Conservation (phyloP, 2,329 filamentous ascomycete species). For the Penicillium sp. region DNA sequence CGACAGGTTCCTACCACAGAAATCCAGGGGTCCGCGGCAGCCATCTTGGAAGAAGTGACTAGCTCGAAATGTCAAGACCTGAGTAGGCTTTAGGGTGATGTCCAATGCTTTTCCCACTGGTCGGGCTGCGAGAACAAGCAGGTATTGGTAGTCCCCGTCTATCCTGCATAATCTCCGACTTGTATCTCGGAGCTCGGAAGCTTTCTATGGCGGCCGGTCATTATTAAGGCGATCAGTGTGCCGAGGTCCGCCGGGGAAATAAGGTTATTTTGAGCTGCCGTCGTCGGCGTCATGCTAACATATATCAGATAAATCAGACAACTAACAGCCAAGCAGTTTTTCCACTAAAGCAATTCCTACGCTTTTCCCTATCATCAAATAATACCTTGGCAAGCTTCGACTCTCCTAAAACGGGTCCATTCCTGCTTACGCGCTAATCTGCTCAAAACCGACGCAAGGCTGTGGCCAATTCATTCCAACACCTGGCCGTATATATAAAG, state of each 20-base stretch:
- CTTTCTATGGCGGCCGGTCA: neutral
- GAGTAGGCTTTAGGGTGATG: neutral
- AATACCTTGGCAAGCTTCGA: neutral
- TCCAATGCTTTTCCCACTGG: neutral
- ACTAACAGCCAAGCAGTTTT: neutral
- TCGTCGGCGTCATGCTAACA: neutral
- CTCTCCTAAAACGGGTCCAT: neutral
- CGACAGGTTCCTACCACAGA: neutral
- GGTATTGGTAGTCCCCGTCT: neutral
- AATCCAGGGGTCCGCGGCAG: neutral
- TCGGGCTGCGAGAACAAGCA: neutral
- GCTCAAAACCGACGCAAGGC: neutral
- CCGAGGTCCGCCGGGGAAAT: neutral
- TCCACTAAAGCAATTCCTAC: no score
- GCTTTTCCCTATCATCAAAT: neutral
- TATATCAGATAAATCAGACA: neutral
- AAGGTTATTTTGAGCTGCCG: neutral
- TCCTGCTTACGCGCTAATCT: neutral
- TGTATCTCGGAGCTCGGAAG: neutral
- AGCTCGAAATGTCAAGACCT: neutral
- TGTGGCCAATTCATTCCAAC: neutral
- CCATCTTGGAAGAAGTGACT: neutral
- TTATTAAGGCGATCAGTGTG: neutral
- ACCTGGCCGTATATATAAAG: neutral
- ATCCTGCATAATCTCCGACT: neutral